Percentiles rank a stretch among this genome's conserved stretches.
phyloP scores from a whole-genome alignment of 1,284 basidiomycete genomes.

The Ceratobasidium sp. region DNA sequence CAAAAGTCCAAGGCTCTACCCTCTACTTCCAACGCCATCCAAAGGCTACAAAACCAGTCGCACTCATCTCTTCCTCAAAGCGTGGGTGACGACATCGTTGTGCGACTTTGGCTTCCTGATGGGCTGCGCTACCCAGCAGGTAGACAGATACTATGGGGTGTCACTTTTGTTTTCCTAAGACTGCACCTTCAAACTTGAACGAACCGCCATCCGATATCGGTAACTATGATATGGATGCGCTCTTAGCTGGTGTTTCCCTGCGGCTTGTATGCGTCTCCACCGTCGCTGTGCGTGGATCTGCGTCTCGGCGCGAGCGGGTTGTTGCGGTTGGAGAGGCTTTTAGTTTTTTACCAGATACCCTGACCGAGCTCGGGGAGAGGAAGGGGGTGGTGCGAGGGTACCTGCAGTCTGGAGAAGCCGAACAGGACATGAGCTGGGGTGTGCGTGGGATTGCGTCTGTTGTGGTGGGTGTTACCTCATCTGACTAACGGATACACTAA shows the following conservation, averaged over 20 bases:
- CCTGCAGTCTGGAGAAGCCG: not conserved
- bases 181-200: not conserved
- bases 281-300: not conserved
- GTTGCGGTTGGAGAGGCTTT: not conserved
- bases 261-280: slow-evolving; percentile 16
- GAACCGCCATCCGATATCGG: not conserved
- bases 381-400: not conserved
- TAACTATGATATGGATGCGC: not conserved
- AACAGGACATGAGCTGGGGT: slow-evolving; percentile 6
- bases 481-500: not conserved
- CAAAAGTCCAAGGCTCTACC: not conserved
- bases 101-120: slow-evolving; percentile 4
- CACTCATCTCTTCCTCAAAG: not conserved
- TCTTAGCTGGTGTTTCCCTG: slow-evolving; percentile 1
- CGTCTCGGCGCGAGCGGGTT: not conserved
- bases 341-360: not conserved
- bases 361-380: not conserved
- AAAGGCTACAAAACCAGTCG: not conserved
- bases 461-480: not conserved
- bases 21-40: not conserved
- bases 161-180: not conserved
- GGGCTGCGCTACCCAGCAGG: slow-evolving; percentile 3
- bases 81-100: not conserved
- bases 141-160: not conserved
- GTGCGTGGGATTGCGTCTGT: not conserved